Evolutionary conservation across 2,329 filamentous ascomycete genomes (phyloP), one percentile per base, ranked within the genome.

Genomic region (Penicillium capsulatum): DNA sequence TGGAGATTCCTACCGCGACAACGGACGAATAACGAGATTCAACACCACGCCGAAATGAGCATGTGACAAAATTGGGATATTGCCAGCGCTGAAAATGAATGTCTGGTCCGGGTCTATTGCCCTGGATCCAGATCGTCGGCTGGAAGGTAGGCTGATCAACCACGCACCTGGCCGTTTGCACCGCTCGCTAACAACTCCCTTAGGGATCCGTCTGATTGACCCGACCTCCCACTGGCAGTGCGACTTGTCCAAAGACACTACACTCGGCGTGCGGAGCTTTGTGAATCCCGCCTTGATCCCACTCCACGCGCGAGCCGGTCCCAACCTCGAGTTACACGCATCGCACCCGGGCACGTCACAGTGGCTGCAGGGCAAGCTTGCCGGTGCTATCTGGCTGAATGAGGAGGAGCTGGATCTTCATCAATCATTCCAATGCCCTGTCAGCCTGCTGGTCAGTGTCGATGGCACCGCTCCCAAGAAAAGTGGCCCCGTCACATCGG

Each of bases 271-370:
- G 17, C 55, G 54, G 20, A 57, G 57, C 42, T 65, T 66, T 20
- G 64, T 69, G 17, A 64, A 68, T 19, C 65, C 65, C 5, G 53
- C 59, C n/a, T 51, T 66, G 8, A 60, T 69, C 17, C 66, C 66
- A 19, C 51, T 68, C 3, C 61, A 66, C 40, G 64, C 62, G n/a
- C 61, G 66, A 33, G 58, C 56, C 5, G 65, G 66, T 8, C 63
- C 64, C 4, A 63, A 57, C 28, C 60, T 69, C 14, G 65, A 69
- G 52, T 37, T 68, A 22, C 65, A 68, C 43, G 58, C 61, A 5
- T 53, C 42, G 4, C 50, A 64, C 38, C 31, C 45, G 13, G 46
- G 50, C 29, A 61, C 61, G 3, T 57, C 59, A 30, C 55, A 62
- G 60, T 69, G 66, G 66, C 53, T 69, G 24, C 65, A 60, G 36